phyloP scores from a whole-genome alignment of 1,284 basidiomycete species.

The Ceratobasidium theobromae region DNA sequence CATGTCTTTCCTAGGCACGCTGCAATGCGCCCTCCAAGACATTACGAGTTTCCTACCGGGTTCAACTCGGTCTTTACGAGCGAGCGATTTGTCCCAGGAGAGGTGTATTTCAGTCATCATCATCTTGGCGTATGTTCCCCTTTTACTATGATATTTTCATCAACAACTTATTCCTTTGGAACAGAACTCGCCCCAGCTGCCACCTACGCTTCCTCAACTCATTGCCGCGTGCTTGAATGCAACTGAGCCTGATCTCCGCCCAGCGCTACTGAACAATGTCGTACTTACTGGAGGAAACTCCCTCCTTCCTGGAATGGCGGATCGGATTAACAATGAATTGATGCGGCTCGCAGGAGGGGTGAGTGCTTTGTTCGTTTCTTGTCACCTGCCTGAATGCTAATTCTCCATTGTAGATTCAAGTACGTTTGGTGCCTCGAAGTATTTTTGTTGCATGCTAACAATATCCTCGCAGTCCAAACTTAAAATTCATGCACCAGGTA shows the following conservation, averaged over 20 bases:
- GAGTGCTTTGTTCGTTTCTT: constrained; percentile 42
- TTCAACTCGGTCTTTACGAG: constrained; percentile 83
- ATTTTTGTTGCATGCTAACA: constrained; percentile 44
- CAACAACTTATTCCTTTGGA: constrained; percentile 26
- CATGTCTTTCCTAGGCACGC: constrained; percentile 48
- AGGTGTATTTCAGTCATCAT: constrained; percentile 85
- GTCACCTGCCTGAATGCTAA: neutral
- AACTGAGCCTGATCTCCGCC: constrained; percentile 90
- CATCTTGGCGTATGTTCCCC: constrained; percentile 65
- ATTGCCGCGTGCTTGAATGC: constrained; percentile 78
- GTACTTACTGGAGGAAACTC: constrained; percentile 93
- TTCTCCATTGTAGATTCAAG: neutral
- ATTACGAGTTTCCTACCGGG: constrained; percentile 96
- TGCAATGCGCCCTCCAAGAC: constrained; percentile 55
- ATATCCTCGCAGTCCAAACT: constrained; percentile 46
- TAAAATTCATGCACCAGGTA: constrained; percentile 89
- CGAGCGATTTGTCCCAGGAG: constrained; percentile 83
- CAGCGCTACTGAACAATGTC: constrained; percentile 87
- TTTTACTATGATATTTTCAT: neutral
- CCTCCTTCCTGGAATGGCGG: constrained; percentile 81
- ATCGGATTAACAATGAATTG: constrained; percentile 83
- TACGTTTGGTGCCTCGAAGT: constrained; percentile 19
- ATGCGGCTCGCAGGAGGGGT: constrained; percentile 77
- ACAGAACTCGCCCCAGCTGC: constrained; percentile 53
- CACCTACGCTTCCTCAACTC: constrained; percentile 74